These are phyloP conservation scores for Colletotrichum chlorophyti DNA, from an alignment of 2,329 filamentous ascomycete species.

Conservation along the genomic window DNA sequence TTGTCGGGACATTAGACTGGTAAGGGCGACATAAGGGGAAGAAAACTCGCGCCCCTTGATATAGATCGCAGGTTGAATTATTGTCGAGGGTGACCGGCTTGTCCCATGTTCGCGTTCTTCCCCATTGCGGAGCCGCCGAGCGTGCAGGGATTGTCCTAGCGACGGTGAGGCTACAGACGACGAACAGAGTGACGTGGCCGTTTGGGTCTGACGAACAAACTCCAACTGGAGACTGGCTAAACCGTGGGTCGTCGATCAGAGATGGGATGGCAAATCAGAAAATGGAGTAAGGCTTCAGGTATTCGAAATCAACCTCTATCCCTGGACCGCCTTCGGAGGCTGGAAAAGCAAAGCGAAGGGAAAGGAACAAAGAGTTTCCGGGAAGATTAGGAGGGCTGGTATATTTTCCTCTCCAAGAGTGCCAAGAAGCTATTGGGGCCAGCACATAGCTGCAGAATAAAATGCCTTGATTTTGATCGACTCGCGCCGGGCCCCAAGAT, in stretches of 20 bases:
- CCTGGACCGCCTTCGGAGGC: background rate
- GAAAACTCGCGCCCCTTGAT: background rate
- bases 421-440: too few species aligned
- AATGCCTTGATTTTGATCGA: constrained; percentile 5
- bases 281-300: background rate
- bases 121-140: background rate
- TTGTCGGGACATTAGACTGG: background rate
- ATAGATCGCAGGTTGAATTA: too few species aligned
- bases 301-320: background rate
- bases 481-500: constrained; percentile 15
- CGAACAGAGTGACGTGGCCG: too few species aligned
- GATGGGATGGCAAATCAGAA: background rate
- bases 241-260: background rate
- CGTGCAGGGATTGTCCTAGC: constrained; percentile 4
- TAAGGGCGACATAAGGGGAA: background rate
- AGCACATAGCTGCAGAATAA: background rate
- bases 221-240: background rate
- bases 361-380: background rate
- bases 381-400: background rate
- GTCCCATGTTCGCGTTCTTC: background rate
- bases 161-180: background rate
- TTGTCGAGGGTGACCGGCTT: background rate
- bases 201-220: background rate
- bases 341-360: too few species aligned
- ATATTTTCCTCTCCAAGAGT: too few species aligned